Evolutionary conservation across 2,329 filamentous ascomycete genomes (phyloP).

Genomic region (Peltaster fructicola): DNA sequence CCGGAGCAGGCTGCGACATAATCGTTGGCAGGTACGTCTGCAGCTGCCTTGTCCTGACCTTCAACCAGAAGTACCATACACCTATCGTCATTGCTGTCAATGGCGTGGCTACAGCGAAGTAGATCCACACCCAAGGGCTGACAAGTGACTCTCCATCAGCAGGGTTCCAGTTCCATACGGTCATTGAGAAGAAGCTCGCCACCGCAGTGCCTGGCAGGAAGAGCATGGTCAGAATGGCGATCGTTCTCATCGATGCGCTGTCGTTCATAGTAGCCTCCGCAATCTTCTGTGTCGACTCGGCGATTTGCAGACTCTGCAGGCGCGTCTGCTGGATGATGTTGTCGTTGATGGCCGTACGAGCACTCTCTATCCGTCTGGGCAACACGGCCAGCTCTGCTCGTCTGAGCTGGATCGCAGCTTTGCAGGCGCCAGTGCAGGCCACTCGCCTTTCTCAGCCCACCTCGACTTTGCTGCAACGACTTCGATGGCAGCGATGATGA

Average conservation of each 20-base stretch:
- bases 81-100: not conserved
- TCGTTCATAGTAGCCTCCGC: constrained; percentile 2
- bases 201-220: constrained; percentile 5
- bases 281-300: constrained; percentile 1
- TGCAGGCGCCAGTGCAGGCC: constrained; percentile 1
- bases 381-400: constrained; percentile 1
- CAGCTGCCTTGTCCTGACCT: no score
- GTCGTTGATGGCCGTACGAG: constrained; percentile 1
- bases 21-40: no score
- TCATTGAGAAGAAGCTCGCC: constrained; percentile 5
- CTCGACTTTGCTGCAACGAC: not conserved
- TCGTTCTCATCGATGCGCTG: constrained; percentile 4
- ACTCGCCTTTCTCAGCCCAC: not conserved
- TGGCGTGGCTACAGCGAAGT: not conserved
- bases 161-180: constrained; percentile 2
- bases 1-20: no score
- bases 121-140: constrained; percentile 1
- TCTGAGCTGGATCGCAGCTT: not conserved
- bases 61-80: constrained; percentile 1
- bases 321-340: constrained; percentile 2
- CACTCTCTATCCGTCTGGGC: constrained; percentile 1
- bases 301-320: constrained; percentile 1
- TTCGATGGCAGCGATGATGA: constrained; percentile 2
- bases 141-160: no score
- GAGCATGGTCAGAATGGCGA: constrained; percentile 6